A percentile compares a stretch with the other conserved stretches of the same genome.
These are phyloP conservation scores for Nakazawaea peltata DNA, from an alignment of 805 yeast species.

Conservation along the genomic window DNA sequence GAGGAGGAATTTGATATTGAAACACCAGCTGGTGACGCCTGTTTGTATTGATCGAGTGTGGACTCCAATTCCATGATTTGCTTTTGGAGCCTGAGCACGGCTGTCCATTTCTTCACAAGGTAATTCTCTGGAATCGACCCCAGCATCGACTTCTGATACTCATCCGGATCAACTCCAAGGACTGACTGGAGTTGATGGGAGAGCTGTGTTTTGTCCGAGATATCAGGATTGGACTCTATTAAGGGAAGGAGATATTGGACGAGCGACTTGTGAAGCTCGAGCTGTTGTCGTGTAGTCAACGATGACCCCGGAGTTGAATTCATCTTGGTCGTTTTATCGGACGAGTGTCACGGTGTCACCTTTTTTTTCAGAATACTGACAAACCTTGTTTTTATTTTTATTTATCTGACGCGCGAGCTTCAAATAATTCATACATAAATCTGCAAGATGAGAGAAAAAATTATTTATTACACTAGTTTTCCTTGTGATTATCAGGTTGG, in stretches of 20 bases:
- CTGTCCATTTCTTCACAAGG: conserved; percentile 79
- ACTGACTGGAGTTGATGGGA: conserved; percentile 4
- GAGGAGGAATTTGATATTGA: too few species aligned
- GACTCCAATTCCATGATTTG: conserved; percentile 63
- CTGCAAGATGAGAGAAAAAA: too few species aligned
- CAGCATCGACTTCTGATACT: conserved; percentile 4
- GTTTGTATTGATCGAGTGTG: conserved; percentile 40
- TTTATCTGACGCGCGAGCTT: too few species aligned
- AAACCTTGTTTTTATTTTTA: too few species aligned
- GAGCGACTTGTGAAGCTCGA: conserved; percentile 27
- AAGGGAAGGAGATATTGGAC: conserved; percentile 22
- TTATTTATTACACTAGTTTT: not conserved
- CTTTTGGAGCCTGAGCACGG: conserved; percentile 74
- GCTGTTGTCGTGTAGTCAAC: conserved; percentile 24
- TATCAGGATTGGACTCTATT: conserved; percentile 1
- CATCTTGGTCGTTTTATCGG: too few species aligned
- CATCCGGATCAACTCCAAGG: conserved; percentile 8
- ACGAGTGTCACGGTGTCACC: too few species aligned
- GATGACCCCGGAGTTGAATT: too few species aligned
- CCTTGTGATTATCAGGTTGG: conserved; percentile 23
- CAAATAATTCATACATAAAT: too few species aligned
- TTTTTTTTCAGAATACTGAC: too few species aligned
- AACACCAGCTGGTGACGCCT: too few species aligned
- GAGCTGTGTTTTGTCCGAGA: conserved; percentile 1
- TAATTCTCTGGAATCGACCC: conserved; percentile 19